phyloP scores from a whole-genome alignment of 1,284 basidiomycete species.

The Pyrrhoderma noxium region DNA sequence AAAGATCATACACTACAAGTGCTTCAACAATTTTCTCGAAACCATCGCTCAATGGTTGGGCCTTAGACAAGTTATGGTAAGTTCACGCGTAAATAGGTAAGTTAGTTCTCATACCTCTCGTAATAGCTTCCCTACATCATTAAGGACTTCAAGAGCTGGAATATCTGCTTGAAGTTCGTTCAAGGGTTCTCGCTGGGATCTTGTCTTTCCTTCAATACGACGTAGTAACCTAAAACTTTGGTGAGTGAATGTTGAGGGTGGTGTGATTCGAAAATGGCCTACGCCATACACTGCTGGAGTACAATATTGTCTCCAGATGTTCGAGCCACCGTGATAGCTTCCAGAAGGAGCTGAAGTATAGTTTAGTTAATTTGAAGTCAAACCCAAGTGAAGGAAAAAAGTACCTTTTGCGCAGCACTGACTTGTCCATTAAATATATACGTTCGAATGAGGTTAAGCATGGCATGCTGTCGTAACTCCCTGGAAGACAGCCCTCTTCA shows the following conservation, averaged over 20 bases:
- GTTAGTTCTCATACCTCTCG: slow-evolving; percentile 37
- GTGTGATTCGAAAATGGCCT: slow-evolving; percentile 14
- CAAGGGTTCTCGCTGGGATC: slow-evolving; percentile 38
- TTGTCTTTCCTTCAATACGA: slow-evolving; percentile 29
- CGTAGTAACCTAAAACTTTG: slow-evolving; percentile 60
- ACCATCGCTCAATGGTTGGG: slow-evolving; percentile 62
- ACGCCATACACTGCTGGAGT: slow-evolving; percentile 75
- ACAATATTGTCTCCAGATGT: slow-evolving; percentile 63
- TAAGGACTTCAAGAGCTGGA: slow-evolving; percentile 68
- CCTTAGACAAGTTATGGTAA: slow-evolving; percentile 32
- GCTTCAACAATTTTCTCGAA: slow-evolving; percentile 64
- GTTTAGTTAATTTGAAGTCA: no score
- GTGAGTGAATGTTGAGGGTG: no score
- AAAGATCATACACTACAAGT: slow-evolving; percentile 54
- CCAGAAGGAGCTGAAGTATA: slow-evolving; percentile 49
- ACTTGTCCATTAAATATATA: slow-evolving; percentile 65
- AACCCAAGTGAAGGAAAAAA: not conserved
- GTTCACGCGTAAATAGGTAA: not conserved
- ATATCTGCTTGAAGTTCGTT: slow-evolving; percentile 73
- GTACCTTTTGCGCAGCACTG: slow-evolving; percentile 59
- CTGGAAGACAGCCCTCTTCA: slow-evolving; percentile 32
- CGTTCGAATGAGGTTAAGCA: slow-evolving; percentile 70
- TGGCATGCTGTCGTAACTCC: slow-evolving; percentile 67
- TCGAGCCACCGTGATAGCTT: slow-evolving; percentile 67
- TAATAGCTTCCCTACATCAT: slow-evolving; percentile 60